Evolutionary conservation across 768 basidiomycete species (phyloP).

Genomic region (Exsudoporus frostii): DNA sequence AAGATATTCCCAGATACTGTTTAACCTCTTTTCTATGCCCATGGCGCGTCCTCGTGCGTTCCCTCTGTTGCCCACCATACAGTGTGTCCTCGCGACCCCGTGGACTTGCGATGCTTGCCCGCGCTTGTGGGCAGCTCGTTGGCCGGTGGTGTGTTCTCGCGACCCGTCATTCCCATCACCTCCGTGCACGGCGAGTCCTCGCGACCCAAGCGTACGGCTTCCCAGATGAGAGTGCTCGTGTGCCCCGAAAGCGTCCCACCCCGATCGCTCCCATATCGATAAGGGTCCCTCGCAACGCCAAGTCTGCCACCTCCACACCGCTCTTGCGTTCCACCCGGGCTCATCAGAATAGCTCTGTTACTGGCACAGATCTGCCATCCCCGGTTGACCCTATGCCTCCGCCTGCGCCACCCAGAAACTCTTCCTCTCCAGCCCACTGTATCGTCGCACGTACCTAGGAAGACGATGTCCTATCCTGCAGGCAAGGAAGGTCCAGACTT

Average conservation of each 20-base stretch:
- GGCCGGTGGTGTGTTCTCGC: too few relatives aligned
- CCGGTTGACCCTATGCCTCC: conserved; percentile 93
- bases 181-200: too few relatives aligned
- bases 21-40: too few relatives aligned
- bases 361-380: conserved; percentile 65
- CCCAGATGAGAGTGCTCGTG: conserved; percentile 48
- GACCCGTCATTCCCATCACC: too few relatives aligned
- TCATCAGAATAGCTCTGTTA: conserved; percentile 41
- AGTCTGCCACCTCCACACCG: conserved; percentile 61
- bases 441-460: conserved; percentile 48
- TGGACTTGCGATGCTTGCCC: too few relatives aligned
- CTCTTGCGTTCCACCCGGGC: conserved; percentile 46
- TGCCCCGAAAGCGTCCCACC: conserved; percentile 52
- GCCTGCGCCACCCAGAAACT: conserved; percentile 52
- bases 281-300: conserved; percentile 29
- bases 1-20: too few relatives aligned
- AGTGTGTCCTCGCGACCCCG: too few relatives aligned
- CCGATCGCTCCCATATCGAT: conserved; percentile 32
- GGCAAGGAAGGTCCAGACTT: conserved; percentile 56
- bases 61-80: too few relatives aligned
- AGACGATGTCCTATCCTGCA: conserved; percentile 69
- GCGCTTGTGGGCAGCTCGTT: too few relatives aligned
- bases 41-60: too few relatives aligned
- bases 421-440: conserved; percentile 18
- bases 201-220: conserved; percentile 56